Percentiles rank a stretch among this genome's conserved stretches.
phyloP scores from a whole-genome alignment of 495 filamentous ascomycete species.

The Bacidia gigantensis region DNA sequence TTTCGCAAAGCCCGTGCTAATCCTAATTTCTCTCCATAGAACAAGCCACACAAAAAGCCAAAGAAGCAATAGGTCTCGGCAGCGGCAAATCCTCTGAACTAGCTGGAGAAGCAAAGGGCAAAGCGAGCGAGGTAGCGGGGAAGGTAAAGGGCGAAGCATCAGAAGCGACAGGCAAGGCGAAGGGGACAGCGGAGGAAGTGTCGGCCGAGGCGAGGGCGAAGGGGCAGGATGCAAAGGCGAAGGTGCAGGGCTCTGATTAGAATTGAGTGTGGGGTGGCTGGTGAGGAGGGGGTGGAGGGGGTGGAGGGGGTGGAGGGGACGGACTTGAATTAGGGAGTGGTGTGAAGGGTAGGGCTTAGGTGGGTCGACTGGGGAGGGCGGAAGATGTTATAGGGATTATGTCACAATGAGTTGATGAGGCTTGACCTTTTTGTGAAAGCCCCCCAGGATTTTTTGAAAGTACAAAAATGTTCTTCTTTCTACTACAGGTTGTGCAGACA shows the following conservation, averaged over 20 bases:
- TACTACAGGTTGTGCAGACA: too few species aligned
- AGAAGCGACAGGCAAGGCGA: too few species aligned
- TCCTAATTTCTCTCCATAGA: too few species aligned
- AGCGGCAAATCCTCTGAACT: background rate
- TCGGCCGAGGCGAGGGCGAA: too few species aligned
- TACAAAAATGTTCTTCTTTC: background rate
- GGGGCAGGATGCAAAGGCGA: background rate
- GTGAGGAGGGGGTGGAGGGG: too few species aligned
- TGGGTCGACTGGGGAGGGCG: background rate
- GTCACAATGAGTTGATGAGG: background rate
- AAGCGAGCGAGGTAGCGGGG: background rate
- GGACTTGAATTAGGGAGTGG: background rate
- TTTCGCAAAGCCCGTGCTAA: too few species aligned
- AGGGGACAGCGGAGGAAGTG: too few species aligned
- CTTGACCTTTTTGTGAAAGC: background rate
- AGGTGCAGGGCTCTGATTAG: too few species aligned
- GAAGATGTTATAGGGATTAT: too few species aligned
- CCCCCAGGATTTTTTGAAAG: background rate
- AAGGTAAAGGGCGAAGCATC: too few species aligned
- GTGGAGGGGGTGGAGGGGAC: background rate
- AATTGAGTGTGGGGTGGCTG: too few species aligned
- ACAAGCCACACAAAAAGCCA: background rate
- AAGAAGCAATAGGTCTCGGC: background rate
- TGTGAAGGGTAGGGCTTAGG: background rate
- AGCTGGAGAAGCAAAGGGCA: background rate